Conservation (phyloP, 176 grass and related monocot genomes). For the Triticum aestivum region IWGSC_CS_RefSeq_v2.1 NC_057813.1:495338409-495338908, state of each 20-base stretch:
- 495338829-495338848: slow-evolving; percentile 72
- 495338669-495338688: slow-evolving; percentile 26
- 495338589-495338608: neutral
- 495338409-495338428: neutral
- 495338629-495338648: neutral
- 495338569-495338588: slow-evolving; percentile 9
- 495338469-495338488: neutral
- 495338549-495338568: neutral
- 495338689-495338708: slow-evolving; percentile 25
- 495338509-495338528: slow-evolving; percentile 10
- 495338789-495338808: slow-evolving; percentile 88
- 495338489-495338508: slow-evolving; percentile 23
- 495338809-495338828: slow-evolving; percentile 71
- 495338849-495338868: slow-evolving; percentile 71
- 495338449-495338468: neutral
- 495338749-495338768: slow-evolving; percentile 58
- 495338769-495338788: slow-evolving; percentile 67
- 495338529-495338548: neutral
- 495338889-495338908: slow-evolving; percentile 83
- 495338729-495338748: slow-evolving; percentile 69
- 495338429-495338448: neutral
- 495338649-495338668: neutral
- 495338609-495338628: neutral
- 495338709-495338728: slow-evolving; percentile 42
- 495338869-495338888: slow-evolving; percentile 73